These are phyloP conservation scores for Trichomonascus vanleenenianus DNA, from an alignment of 805 yeast species.

Conservation along the genomic window DNA sequence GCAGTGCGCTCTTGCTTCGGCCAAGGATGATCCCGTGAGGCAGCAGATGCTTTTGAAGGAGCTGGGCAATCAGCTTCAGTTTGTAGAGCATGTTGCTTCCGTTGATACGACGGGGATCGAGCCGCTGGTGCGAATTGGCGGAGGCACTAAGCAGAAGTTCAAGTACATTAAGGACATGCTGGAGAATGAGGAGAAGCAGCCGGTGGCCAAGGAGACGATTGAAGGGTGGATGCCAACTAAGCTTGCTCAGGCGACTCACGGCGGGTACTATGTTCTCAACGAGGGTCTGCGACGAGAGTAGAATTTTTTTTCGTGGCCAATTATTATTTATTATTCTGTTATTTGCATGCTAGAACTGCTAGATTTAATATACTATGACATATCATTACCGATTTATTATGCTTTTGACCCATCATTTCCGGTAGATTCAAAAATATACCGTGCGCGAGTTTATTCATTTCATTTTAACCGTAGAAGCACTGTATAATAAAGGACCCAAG, in stretches of 20 bases:
- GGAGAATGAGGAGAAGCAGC: constrained; percentile 10
- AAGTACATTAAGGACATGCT: constrained; percentile 10
- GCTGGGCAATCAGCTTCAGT: constrained; percentile 29
- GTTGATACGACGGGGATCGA: constrained; percentile 27
- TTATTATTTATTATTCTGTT: neutral
- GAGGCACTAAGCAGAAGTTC: constrained; percentile 9
- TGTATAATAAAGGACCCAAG: no score
- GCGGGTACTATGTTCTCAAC: constrained; percentile 24
- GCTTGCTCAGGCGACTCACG: constrained; percentile 20
- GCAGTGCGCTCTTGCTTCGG: constrained; percentile 23
- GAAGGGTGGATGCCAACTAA: constrained; percentile 25
- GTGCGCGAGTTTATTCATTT: no score
- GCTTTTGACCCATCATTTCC: no score
- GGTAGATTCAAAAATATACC: no score
- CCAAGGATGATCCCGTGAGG: constrained; percentile 11
- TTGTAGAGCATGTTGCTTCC: constrained; percentile 31
- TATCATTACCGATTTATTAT: no score
- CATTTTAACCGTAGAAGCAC: no score
- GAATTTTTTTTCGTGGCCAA: no score
- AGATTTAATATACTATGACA: no score
- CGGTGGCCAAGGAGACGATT: constrained; percentile 3
- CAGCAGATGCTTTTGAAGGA: constrained; percentile 21
- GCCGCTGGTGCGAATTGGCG: constrained; percentile 28
- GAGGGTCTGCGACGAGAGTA: constrained; percentile 11
- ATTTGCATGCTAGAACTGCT: neutral